Evolutionary conservation across 164 flowering plant genomes (phyloP).

Genomic region (Aristolochia fimbriata): DNA sequence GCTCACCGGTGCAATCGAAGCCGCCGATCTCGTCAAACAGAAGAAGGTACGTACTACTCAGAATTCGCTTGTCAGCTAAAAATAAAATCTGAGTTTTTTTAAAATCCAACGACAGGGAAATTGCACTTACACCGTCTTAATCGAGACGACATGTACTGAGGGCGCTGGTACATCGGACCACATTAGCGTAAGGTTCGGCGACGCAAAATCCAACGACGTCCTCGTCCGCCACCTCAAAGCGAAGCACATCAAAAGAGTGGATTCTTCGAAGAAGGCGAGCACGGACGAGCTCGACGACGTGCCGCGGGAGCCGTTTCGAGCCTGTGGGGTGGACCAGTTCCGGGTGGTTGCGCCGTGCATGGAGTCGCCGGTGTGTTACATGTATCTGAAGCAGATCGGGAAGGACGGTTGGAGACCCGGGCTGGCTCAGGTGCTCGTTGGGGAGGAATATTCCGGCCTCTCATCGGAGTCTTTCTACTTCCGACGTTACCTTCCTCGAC

Average conservation of each 20-base stretch:
- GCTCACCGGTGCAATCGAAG: too few relatives aligned
- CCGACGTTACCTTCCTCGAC: conserved; percentile 42
- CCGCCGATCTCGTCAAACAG: too few relatives aligned
- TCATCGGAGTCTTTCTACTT: conserved; percentile 41
- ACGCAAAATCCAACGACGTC: conserved; percentile 33
- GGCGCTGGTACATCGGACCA: conserved; percentile 47
- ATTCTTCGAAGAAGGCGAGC: conserved; percentile 1
- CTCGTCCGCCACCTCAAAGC: conserved; percentile 37
- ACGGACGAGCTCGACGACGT: conserved; percentile 23
- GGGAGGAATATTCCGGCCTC: conserved; percentile 16
- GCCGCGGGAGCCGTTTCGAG: conserved; percentile 40
- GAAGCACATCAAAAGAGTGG: conserved; percentile 34
- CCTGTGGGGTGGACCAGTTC: conserved; percentile 47
- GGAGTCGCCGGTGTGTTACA: conserved; percentile 44
- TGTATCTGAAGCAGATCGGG: conserved; percentile 43
- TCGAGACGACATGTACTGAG: conserved; percentile 44
- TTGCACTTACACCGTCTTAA: conserved; percentile 37
- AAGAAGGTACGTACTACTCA: too few relatives aligned
- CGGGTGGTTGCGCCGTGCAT: conserved; percentile 37
- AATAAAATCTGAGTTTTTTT: too few relatives aligned
- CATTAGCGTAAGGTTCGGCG: conserved; percentile 56
- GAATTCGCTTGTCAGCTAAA: too few relatives aligned
- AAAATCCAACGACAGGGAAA: too few relatives aligned
- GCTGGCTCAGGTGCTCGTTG: conserved; percentile 31
- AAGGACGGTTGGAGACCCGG: conserved; percentile 61